Conservation (phyloP, 2,329 filamentous ascomycete genomes). For the Monilinia vaccinii-corymbosi region DNA sequence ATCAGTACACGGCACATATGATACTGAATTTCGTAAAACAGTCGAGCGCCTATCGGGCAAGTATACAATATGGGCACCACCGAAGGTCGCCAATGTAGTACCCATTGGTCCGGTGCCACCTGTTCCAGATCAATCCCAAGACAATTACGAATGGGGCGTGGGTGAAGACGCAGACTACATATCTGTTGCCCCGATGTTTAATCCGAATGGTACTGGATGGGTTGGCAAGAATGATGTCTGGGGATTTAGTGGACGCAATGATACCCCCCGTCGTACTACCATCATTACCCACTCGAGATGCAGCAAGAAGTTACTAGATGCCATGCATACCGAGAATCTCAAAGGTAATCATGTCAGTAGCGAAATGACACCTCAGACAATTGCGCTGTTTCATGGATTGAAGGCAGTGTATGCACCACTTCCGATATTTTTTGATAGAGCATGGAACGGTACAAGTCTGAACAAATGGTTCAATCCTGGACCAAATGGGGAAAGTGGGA, state of each 20-base stretch:
- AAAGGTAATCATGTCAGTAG: conserved; percentile 67
- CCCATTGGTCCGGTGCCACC: conserved; percentile 58
- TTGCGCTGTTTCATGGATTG: conserved; percentile 66
- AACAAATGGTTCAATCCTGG: conserved; percentile 53
- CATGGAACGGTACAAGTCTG: conserved; percentile 50
- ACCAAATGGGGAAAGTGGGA: conserved; percentile 43
- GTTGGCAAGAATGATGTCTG: conserved; percentile 50
- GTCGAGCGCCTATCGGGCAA: conserved; percentile 38
- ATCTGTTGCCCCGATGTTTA: conserved; percentile 64
- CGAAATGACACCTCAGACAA: conserved; percentile 70
- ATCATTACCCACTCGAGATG: conserved; percentile 70
- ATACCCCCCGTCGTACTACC: conserved; percentile 50
- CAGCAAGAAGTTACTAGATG: conserved; percentile 60
- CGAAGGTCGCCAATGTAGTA: conserved; percentile 47
- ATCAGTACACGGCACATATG: conserved; percentile 55
- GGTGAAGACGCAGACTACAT: conserved; percentile 65
- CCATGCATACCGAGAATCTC: conserved; percentile 71
- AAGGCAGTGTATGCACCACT: conserved; percentile 74
- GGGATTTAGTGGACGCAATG: conserved; percentile 41
- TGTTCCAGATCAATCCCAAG: conserved; percentile 45
- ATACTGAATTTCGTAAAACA: conserved; percentile 54
- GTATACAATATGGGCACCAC: conserved; percentile 51
- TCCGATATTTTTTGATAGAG: conserved; percentile 69
- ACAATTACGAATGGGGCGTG: conserved; percentile 67
- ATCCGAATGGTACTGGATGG: conserved; percentile 65